Evolutionary conservation across 1,284 basidiomycete species (phyloP).

Genomic region (Cryptococcus floricola): DNA sequence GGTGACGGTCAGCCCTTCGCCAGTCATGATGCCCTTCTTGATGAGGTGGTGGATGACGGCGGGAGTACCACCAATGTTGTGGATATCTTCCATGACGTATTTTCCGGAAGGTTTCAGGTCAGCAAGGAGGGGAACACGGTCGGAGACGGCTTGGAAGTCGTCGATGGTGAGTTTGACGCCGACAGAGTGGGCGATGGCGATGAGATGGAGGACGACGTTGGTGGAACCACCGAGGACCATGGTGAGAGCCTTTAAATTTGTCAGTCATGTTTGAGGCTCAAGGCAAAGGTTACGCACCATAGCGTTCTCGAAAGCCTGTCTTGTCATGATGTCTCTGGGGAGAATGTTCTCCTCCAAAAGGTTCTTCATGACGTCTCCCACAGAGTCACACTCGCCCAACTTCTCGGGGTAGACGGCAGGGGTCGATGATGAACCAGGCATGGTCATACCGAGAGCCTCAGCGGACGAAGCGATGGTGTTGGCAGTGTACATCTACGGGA

Average conservation of each 20-base stretch:
- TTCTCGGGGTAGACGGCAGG: constrained; percentile 82
- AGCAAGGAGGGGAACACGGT: constrained; percentile 88
- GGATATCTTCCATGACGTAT: constrained; percentile 96
- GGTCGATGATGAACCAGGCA: constrained; percentile 92
- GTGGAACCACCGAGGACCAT: constrained; percentile 94
- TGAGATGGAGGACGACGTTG: constrained; percentile 86
- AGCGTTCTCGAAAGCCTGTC: constrained; percentile 91
- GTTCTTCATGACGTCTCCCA: constrained; percentile 76
- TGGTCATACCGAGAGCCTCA: constrained; percentile 90
- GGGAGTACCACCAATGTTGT: constrained; percentile 85
- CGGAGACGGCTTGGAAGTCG: constrained; percentile 84
- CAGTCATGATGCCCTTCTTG: constrained; percentile 82
- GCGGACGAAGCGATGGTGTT: constrained; percentile 94
- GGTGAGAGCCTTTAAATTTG: constrained; percentile 64
- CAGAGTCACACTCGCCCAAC: constrained; percentile 70
- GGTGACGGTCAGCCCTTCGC: constrained; percentile 85
- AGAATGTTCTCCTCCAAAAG: constrained; percentile 88
- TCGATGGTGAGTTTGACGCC: constrained; percentile 84
- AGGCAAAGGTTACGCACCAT: constrained; percentile 56
- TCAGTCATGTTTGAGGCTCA: background rate
- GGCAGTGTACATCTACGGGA: constrained; percentile 67
- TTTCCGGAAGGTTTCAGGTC: constrained; percentile 92
- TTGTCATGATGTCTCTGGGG: constrained; percentile 93
- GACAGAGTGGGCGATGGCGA: constrained; percentile 89
- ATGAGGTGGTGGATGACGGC: constrained; percentile 68